Percentiles rank a stretch among this genome's conserved stretches.
phyloP scores from a whole-genome alignment of 805 yeast species.

The Hanseniaspora meyeri region DNA sequence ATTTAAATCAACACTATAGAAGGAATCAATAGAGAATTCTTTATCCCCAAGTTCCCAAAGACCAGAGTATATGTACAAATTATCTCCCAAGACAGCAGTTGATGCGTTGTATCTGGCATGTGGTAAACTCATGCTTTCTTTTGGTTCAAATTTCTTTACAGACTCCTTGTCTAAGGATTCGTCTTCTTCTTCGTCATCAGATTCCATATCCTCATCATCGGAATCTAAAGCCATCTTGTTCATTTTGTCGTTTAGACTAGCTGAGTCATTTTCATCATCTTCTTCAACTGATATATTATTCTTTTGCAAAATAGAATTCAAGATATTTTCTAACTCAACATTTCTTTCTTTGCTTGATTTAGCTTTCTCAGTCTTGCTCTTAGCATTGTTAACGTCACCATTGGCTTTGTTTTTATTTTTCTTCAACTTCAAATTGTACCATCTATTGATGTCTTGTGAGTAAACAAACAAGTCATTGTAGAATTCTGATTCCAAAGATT shows the following conservation, averaged over 20 bases:
- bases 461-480: conserved; percentile 71
- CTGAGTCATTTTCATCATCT: background rate
- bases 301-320: conserved; percentile 60
- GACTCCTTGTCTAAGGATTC: conserved; percentile 30
- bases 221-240: conserved; percentile 31
- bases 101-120: conserved; percentile 83
- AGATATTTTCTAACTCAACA: conserved; percentile 68
- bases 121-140: conserved; percentile 36
- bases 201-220: conserved; percentile 16
- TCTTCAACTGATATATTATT: conserved; percentile 39
- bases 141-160: conserved; percentile 47
- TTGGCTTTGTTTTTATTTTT: conserved; percentile 36
- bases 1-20: conserved; percentile 75
- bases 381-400: conserved; percentile 31
- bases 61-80: conserved; percentile 77
- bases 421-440: conserved; percentile 62
- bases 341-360: conserved; percentile 38
- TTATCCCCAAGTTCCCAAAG: conserved; percentile 79
- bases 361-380: conserved; percentile 1
- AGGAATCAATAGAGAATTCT: conserved; percentile 72
- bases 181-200: conserved; percentile 23
- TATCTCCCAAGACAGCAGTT: conserved; percentile 74
- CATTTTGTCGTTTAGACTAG: conserved; percentile 25
- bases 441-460: conserved; percentile 74
- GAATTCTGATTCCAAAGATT: conserved; percentile 70